Evolutionary conservation across 306 rosid genomes (phyloP), one percentile per base, ranked within the genome.

Genomic region (Prunus padus): DNA sequence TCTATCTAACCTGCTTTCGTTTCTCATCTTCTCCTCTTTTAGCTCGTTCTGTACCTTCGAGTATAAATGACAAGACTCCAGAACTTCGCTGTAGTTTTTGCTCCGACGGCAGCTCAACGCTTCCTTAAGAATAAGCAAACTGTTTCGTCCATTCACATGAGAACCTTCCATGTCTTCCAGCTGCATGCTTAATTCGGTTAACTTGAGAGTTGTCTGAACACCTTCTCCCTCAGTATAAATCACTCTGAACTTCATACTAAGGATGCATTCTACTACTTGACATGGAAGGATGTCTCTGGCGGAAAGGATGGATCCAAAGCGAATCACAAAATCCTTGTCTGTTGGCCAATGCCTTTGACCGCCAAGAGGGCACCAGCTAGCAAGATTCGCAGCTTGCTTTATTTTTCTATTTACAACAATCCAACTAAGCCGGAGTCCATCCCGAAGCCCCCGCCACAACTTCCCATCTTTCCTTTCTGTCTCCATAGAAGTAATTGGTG

Each of bases 311-410:
- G 97, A 93, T 52, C 96, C 97, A 12, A 93, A 93, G 7, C 97
- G 96, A 30, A 93, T 80, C 55, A 89, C 88, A 37, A 91, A 91
- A 68, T 91, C 97, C 77, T 81, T 86, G 65, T 93, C 98, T 0
- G 97, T 93, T 2, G 98, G 98, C 98, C 98, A 93, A 77, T 93
- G 96, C 71, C 98, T 84, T 65, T 88, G 96, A 71, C 97, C 98
- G 5, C 93, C 93, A 13, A 93, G 84, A 74, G 98, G 96, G 69
- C 87, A 84, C 97, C 98, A 93, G 83, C 98, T 87, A 55, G 98
- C 89, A 71, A 93, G 93, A 86, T 91, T 93, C 8, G 93, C 98
- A 56, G 96, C 91, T 84, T 84, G 93, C 86, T 89, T 91, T 46
- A 83, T 88, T 82, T 86, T 93, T 75, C 62, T 82, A 86, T 93